Conservation (phyloP, 2,329 filamentous ascomycete genomes). For the Pyrenochaeta sp. region DNA sequence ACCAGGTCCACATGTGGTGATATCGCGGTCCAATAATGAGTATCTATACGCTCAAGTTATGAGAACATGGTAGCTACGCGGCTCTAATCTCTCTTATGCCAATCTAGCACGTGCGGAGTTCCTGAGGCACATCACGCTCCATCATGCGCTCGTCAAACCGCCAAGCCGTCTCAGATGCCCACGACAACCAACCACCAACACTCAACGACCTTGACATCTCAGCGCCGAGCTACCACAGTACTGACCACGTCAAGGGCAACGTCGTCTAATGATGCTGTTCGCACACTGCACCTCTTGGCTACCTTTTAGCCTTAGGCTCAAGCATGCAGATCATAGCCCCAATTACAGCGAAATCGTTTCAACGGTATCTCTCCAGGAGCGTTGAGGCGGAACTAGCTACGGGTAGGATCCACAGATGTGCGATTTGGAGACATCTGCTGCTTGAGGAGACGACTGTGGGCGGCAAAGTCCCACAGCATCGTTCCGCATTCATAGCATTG, state of each 20-base stretch:
- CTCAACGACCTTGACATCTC: constrained; percentile 8
- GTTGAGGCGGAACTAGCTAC: constrained; percentile 14
- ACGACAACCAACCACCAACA: constrained; percentile 24
- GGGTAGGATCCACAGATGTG: constrained; percentile 22
- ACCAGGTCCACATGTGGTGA: neutral
- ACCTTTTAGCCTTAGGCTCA: constrained; percentile 32
- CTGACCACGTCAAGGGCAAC: neutral
- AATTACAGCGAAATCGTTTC: constrained; percentile 26
- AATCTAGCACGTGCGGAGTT: constrained; percentile 6
- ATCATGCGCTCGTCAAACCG: constrained; percentile 30
- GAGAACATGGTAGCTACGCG: constrained; percentile 1
- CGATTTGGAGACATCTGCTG: constrained; percentile 36
- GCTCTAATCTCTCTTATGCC: constrained; percentile 10
- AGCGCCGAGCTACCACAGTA: constrained; percentile 7
- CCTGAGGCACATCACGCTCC: constrained; percentile 37
- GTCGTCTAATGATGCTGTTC: constrained; percentile 15
- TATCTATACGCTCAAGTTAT: neutral
- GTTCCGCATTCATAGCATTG: constrained; percentile 41
- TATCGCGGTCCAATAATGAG: neutral
- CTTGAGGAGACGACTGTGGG: constrained; percentile 27
- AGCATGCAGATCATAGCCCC: constrained; percentile 26
- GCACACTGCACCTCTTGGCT: constrained; percentile 19
- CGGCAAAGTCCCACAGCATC: constrained; percentile 26
- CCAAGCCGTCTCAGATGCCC: constrained; percentile 37
- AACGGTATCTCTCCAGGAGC: constrained; percentile 8